A percentile compares a stretch with the other conserved stretches of the same genome.
Conservation (phyloP, 2,329 filamentous ascomycete species). For the Diaporthe citriasiana region DNA sequence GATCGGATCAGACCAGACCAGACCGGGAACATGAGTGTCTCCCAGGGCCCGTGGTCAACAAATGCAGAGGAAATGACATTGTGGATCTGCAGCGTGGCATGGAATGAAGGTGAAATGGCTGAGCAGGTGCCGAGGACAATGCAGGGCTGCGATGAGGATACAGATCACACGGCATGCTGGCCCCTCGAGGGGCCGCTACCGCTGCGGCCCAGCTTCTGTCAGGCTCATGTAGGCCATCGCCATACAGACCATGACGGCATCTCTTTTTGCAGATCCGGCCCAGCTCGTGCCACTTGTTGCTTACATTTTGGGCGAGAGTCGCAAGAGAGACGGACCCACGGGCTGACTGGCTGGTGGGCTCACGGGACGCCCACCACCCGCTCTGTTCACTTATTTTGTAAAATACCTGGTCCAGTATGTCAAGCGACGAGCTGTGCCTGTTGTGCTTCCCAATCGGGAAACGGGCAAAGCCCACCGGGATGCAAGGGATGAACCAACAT, state of each 20-base stretch:
- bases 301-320: not conserved
- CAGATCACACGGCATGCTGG: conserved; percentile 22
- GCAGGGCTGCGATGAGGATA: conserved; percentile 16
- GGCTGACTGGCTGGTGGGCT: not conserved
- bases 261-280: not conserved
- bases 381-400: too few relatives aligned
- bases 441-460: conserved; percentile 17
- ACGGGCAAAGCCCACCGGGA: conserved; percentile 16
- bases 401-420: not conserved
- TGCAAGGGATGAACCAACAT: conserved; percentile 30
- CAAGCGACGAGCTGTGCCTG: not conserved
- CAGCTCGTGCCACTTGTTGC: not conserved
- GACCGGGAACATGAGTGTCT: too few relatives aligned
- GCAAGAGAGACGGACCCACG: not conserved
- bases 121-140: conserved; percentile 27
- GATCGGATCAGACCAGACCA: conserved; percentile 28
- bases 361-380: too few relatives aligned
- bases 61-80: conserved; percentile 32
- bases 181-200: not conserved
- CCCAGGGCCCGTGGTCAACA: conserved; percentile 17
- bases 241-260: not conserved
- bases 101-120: conserved; percentile 32
- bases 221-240: not conserved
- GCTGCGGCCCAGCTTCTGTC: not conserved
- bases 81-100: conserved; percentile 27